Evolutionary conservation across 148 eudicot genomes (phyloP).

Genomic region (Linanthus parryae): DNA sequence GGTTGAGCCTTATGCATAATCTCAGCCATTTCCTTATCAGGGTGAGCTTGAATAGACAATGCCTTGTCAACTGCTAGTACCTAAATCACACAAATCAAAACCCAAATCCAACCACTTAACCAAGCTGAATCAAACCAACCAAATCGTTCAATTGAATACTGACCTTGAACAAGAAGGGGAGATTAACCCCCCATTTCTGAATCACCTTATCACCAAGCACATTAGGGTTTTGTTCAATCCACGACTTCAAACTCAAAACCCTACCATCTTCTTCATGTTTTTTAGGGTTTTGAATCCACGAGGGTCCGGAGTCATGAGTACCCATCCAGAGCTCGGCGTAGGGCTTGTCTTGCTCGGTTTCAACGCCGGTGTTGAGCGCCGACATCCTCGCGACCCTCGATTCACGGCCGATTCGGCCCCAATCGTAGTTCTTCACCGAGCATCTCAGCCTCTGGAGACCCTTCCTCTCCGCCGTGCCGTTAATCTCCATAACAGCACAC

Average conservation of each 20-base stretch:
- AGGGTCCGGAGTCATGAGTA: constrained; percentile 81
- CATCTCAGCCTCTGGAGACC: constrained; percentile 49
- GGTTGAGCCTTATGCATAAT: constrained; percentile 56
- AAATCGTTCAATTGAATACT: not conserved
- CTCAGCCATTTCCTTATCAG: constrained; percentile 64
- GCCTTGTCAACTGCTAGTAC: constrained; percentile 80
- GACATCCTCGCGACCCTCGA: constrained; percentile 55
- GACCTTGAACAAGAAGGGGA: constrained; percentile 94
- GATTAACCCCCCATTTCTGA: constrained; percentile 59
- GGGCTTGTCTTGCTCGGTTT: constrained; percentile 35
- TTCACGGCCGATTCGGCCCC: constrained; percentile 65
- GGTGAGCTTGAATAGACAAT: constrained; percentile 91
- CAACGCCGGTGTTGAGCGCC: constrained; percentile 38
- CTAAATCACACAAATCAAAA: constrained; percentile 30
- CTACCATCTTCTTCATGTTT: constrained; percentile 17
- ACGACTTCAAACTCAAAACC: constrained; percentile 42
- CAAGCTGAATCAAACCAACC: not conserved
- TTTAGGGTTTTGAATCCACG: constrained; percentile 32
- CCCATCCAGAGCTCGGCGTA: constrained; percentile 99
- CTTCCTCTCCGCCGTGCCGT: constrained; percentile 12
- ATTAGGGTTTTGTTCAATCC: constrained; percentile 64
- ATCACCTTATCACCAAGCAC: constrained; percentile 65
- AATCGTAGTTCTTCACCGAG: constrained; percentile 67
- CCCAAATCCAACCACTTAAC: not conserved
- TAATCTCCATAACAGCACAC: not conserved